Percentiles rank a stretch among this genome's conserved stretches.
phyloP scores from a whole-genome alignment of 768 basidiomycete genomes.

The Pholiota conissans region DNA sequence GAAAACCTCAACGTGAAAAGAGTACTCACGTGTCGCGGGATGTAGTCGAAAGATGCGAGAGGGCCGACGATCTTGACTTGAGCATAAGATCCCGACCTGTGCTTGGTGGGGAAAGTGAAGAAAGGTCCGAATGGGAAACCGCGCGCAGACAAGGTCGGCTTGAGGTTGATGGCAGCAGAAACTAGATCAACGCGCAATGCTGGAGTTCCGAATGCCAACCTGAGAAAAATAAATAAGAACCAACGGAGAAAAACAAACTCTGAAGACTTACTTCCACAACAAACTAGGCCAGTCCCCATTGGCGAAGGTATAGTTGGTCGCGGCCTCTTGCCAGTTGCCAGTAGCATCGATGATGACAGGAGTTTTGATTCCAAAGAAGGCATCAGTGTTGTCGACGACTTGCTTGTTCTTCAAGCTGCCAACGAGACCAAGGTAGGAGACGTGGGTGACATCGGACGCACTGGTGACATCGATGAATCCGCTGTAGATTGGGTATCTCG shows the following conservation, averaged over 20 bases:
- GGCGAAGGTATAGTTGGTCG: conserved; percentile 48
- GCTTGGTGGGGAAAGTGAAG: conserved; percentile 36
- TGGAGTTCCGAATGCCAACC: conserved; percentile 50
- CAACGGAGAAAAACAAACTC: not conserved
- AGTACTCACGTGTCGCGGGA: conserved; percentile 42
- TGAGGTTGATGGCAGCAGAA: conserved; percentile 34
- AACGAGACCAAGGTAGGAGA: conserved; percentile 45
- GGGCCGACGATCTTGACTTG: conserved; percentile 41
- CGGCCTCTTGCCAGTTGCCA: conserved; percentile 36
- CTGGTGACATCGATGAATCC: conserved; percentile 52
- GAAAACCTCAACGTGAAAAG: not conserved
- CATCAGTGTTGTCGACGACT: conserved; percentile 50
- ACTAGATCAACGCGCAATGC: conserved; percentile 48
- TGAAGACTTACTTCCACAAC: conserved; percentile 30
- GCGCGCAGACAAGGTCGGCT: conserved; percentile 32
- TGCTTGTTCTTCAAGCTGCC: conserved; percentile 44
- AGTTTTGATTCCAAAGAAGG: conserved; percentile 40
- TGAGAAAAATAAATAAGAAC: conserved; percentile 7
- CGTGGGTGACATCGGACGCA: conserved; percentile 33
- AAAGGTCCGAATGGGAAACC: conserved; percentile 16
- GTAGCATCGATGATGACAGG: conserved; percentile 41
- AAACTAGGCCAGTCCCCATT: conserved; percentile 39
- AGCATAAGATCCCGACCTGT: conserved; percentile 34
- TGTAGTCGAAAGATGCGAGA: conserved; percentile 42
- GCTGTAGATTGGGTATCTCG: conserved; percentile 55